phyloP scores from a whole-genome alignment of 78 protist species.

The Dictyostelium purpureum region DNA sequence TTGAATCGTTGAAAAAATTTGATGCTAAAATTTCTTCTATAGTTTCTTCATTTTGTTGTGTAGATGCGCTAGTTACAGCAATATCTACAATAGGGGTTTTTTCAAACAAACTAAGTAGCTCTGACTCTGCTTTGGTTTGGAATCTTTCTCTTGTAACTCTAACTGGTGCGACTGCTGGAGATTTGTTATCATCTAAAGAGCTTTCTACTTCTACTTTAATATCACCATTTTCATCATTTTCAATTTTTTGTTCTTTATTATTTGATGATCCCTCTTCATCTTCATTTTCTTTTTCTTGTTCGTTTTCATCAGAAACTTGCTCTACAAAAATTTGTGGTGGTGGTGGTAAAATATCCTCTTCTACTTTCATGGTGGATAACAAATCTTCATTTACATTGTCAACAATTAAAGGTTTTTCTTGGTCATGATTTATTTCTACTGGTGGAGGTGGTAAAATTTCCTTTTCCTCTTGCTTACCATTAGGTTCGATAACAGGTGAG shows the following conservation, averaged over 20 bases:
- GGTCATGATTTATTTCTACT: background rate
- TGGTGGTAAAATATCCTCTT: background rate
- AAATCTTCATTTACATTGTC: background rate
- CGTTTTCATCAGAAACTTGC: background rate
- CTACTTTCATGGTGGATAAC: background rate
- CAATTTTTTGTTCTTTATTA: background rate
- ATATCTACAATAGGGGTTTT: background rate
- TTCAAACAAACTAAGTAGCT: background rate
- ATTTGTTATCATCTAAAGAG: background rate
- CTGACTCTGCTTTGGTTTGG: conserved; percentile 34
- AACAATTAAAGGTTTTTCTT: background rate
- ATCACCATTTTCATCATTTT: background rate
- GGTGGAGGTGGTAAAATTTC: background rate
- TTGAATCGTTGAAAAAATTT: background rate
- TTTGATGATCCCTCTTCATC: background rate
- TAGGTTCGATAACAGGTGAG: background rate
- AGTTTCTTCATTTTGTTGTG: background rate
- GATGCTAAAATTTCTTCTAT: background rate
- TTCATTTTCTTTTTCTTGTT: background rate
- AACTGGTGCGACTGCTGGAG: background rate
- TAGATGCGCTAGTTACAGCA: background rate
- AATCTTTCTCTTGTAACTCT: conserved; percentile 13
- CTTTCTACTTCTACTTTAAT: no score
- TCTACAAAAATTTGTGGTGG: background rate
- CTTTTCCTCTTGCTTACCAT: background rate